Conservation (phyloP, 2,329 filamentous ascomycete species). For the Teratosphaeria gauchensis region DNA sequence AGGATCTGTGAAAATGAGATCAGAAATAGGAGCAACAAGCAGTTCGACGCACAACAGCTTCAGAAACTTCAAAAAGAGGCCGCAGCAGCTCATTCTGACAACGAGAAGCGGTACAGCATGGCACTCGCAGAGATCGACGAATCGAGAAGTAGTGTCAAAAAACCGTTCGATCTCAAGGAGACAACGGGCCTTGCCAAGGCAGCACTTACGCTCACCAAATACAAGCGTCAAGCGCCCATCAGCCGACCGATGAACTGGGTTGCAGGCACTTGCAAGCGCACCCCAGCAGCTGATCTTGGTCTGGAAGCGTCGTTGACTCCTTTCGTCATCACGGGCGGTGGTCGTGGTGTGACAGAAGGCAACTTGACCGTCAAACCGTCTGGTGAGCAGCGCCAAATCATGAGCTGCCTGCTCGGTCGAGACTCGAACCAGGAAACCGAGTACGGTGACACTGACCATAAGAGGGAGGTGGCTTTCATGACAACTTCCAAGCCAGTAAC, state of each 20-base stretch:
- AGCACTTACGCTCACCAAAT: background rate
- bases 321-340: background rate
- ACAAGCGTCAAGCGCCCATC: background rate
- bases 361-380: background rate
- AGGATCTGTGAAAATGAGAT: background rate
- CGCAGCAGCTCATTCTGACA: background rate
- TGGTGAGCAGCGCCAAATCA: background rate
- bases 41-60: background rate
- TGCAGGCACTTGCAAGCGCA: background rate
- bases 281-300: background rate
- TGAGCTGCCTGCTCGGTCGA: background rate
- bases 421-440: background rate
- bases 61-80: background rate
- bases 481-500: background rate
- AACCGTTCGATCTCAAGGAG: background rate
- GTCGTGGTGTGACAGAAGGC: background rate
- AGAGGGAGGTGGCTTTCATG: background rate
- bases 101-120: background rate
- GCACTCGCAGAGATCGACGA: background rate
- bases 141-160: background rate
- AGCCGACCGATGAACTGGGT: background rate
- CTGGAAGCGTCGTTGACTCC: background rate
- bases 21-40: background rate
- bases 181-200: background rate
- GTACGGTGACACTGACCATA: background rate